Percentiles rank a stretch among this genome's conserved stretches.
Evolutionary conservation across 2,329 filamentous ascomycete species (phyloP).

Genomic region (Diaporthe aspalathi): DNA sequence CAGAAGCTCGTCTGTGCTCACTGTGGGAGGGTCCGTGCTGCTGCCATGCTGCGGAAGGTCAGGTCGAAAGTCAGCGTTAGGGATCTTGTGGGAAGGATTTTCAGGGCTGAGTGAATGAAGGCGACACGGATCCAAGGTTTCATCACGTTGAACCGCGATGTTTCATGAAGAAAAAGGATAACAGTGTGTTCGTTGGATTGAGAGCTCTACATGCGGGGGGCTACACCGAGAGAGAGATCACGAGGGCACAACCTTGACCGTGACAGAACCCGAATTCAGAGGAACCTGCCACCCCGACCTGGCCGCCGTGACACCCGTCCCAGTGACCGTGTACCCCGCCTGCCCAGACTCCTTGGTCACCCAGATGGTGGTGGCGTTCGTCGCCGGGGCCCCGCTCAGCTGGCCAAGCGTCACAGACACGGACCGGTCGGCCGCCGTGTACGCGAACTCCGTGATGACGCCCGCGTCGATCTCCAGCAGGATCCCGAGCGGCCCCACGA

Average conservation of each 20-base stretch:
- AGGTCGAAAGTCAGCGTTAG: background rate
- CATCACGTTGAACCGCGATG: background rate
- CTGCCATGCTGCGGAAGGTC: background rate
- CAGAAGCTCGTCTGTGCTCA: constrained; percentile 25
- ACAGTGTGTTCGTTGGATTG: background rate
- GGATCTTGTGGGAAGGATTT: background rate
- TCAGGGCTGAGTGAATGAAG: background rate
- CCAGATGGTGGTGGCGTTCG: constrained; percentile 50
- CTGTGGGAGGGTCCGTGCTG: constrained; percentile 3
- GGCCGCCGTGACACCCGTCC: constrained; percentile 40
- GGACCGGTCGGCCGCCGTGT: constrained; percentile 42
- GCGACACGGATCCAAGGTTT: too few relatives aligned
- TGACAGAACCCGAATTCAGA: constrained; percentile 42
- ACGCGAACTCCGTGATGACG: constrained; percentile 53
- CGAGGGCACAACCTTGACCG: constrained; percentile 34
- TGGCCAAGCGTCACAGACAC: constrained; percentile 49
- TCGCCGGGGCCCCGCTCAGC: constrained; percentile 44
- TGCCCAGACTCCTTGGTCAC: constrained; percentile 46
- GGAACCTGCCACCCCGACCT: constrained; percentile 47
- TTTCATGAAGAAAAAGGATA: background rate
- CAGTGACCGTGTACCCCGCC: constrained; percentile 44
- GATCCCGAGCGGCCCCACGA: constrained; percentile 59
- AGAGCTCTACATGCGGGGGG: too few relatives aligned
- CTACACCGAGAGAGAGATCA: background rate
- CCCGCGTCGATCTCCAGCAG: constrained; percentile 57